These are phyloP conservation scores for Selaginella moellendorffii DNA, from an alignment of 75 land plant genomes.

Conservation along the genomic window DNA sequence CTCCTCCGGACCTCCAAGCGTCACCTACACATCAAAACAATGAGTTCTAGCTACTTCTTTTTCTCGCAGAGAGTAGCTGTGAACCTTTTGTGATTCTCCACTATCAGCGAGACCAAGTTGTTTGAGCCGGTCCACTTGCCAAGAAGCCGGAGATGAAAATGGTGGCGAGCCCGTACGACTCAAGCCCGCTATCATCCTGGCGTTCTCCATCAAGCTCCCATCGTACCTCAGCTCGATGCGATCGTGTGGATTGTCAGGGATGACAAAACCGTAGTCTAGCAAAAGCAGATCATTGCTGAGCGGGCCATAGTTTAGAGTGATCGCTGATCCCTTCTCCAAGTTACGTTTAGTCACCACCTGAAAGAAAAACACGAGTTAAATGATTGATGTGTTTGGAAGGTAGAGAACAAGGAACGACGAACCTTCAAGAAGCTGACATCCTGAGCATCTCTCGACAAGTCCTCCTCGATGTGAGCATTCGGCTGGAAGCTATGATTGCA, in stretches of 20 bases:
- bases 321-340: constrained; percentile 31
- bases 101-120: constrained; percentile 47
- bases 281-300: constrained; percentile 69
- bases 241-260: constrained; percentile 71
- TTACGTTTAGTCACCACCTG: constrained; percentile 63
- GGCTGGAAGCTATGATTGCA: constrained; percentile 4
- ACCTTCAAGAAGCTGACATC: constrained; percentile 6
- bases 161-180: constrained; percentile 6
- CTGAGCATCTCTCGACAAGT: not conserved
- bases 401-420: too few species aligned
- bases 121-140: constrained; percentile 48
- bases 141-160: constrained; percentile 48
- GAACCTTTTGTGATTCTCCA: constrained; percentile 46
- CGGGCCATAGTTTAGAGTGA: constrained; percentile 60
- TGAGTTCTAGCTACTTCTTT: not conserved
- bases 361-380: too few species aligned
- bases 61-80: not conserved
- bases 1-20: constrained; percentile 60
- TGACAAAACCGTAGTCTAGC: constrained; percentile 83
- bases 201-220: constrained; percentile 56
- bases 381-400: too few species aligned
- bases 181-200: constrained; percentile 57
- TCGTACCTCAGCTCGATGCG: constrained; percentile 70
- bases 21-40: constrained; percentile 34
- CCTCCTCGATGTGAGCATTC: constrained; percentile 1